Percentiles rank a stretch among this genome's conserved stretches.
Evolutionary conservation across 176 grass and related monocot species (phyloP).

Genomic region (Eleusine coracana): DNA sequence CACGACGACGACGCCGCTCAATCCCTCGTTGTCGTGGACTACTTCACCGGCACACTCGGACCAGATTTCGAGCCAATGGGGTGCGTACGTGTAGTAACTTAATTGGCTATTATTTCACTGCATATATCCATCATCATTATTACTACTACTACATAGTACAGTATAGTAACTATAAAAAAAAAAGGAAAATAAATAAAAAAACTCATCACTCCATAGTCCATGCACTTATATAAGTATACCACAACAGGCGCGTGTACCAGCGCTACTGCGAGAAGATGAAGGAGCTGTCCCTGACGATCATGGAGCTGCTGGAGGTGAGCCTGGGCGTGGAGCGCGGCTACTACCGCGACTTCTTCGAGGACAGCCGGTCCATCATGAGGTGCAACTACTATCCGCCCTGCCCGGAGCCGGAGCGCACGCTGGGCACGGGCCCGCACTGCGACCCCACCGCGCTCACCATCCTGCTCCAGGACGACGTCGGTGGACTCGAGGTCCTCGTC

Average conservation of each 20-base stretch:
- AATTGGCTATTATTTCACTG: too few species aligned
- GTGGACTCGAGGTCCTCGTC: constrained; percentile 81
- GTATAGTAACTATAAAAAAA: background rate
- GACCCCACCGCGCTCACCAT: constrained; percentile 92
- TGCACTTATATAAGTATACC: background rate
- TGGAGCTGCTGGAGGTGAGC: constrained; percentile 87
- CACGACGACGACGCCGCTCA: constrained; percentile 31
- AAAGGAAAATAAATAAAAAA: background rate
- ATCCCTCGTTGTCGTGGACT: constrained; percentile 56
- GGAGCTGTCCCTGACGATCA: constrained; percentile 72
- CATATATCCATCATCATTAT: too few species aligned
- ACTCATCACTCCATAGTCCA: background rate
- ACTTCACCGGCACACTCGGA: constrained; percentile 75
- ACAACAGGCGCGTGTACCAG: constrained; percentile 79
- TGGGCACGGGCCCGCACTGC: constrained; percentile 87
- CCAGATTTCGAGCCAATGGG: constrained; percentile 66
- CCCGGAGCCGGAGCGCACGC: constrained; percentile 84
- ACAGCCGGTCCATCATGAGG: constrained; percentile 85
- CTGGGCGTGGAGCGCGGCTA: constrained; percentile 61
- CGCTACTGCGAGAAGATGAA: constrained; percentile 81
- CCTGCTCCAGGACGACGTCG: constrained; percentile 84
- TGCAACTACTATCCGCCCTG: constrained; percentile 96
- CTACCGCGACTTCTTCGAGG: constrained; percentile 82
- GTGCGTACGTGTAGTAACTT: constrained; percentile 32
- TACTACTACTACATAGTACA: too few species aligned